Percentiles rank a stretch among this genome's conserved stretches.
These are phyloP conservation scores for Lichenothelia convexa DNA, from an alignment of 495 filamentous ascomycete genomes.

Conservation along the genomic window DNA sequence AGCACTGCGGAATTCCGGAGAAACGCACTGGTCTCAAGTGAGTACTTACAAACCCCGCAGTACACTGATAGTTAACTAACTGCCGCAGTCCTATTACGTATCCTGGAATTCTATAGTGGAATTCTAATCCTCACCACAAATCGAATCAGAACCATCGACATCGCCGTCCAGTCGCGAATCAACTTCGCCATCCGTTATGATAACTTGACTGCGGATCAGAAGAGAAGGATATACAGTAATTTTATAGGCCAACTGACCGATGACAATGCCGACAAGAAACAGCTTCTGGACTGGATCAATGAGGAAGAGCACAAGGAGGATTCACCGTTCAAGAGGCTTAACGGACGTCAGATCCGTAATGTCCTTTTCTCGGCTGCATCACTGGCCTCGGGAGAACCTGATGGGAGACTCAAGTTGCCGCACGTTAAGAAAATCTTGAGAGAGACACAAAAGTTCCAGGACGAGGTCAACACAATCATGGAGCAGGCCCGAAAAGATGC, in stretches of 20 bases:
- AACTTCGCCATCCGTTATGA: conserved; percentile 32
- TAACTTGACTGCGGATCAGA: conserved; percentile 10
- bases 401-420: too few species aligned
- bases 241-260: conserved; percentile 7
- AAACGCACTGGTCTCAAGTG: conserved; percentile 1
- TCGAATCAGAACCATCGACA: conserved; percentile 24
- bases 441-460: too few species aligned
- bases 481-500: too few species aligned
- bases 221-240: conserved; percentile 10
- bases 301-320: conserved; percentile 1
- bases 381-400: too few species aligned
- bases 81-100: conserved; percentile 2
- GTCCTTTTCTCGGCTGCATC: too few species aligned
- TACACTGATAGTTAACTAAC: too few species aligned
- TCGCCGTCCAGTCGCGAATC: conserved; percentile 29
- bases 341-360: conserved; percentile 12
- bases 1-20: conserved; percentile 1
- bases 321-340: conserved; percentile 5
- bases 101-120: background rate
- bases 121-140: conserved; percentile 3
- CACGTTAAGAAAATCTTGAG: too few species aligned
- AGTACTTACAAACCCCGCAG: too few species aligned
- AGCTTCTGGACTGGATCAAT: background rate
- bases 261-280: conserved; percentile 2
- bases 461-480: too few species aligned